Evolutionary conservation across 2,329 filamentous ascomycete genomes (phyloP).

Genomic region (Paraconiothyrium sp.): DNA sequence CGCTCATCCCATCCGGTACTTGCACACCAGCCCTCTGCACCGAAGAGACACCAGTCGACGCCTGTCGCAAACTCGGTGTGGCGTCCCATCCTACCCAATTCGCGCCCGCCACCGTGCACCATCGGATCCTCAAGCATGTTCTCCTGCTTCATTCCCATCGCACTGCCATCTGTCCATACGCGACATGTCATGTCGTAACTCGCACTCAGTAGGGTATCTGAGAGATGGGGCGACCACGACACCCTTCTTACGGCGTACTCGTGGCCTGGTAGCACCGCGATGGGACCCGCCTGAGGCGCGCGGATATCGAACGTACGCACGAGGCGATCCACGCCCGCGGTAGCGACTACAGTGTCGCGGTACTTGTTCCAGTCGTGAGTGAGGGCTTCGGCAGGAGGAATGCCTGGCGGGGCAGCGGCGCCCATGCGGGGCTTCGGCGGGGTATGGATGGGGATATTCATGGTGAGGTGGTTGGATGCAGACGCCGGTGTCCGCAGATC

Average conservation of each 20-base stretch:
- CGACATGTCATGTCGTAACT: conserved; percentile 99
- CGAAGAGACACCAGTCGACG: conserved; percentile 98
- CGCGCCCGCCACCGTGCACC: conserved; percentile 65
- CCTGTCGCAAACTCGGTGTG: conserved; percentile 98
- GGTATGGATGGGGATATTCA: conserved; percentile 84
- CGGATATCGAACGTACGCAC: conserved; percentile 93
- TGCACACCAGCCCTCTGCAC: conserved; percentile 93
- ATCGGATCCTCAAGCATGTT: conserved; percentile 49
- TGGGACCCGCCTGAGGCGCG: conserved; percentile 75
- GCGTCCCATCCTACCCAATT: conserved; percentile 86
- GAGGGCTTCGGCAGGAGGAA: conserved; percentile 81
- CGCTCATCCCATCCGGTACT: conserved; percentile 95
- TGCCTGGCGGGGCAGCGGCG: conserved; percentile 49
- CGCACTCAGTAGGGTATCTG: conserved; percentile 84
- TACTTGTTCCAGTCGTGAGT: conserved; percentile 99
- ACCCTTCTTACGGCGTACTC: conserved; percentile 88
- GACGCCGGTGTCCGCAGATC: conserved; percentile 88
- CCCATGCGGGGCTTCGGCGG: conserved; percentile 63
- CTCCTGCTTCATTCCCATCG: conserved; percentile 49
- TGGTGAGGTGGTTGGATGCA: conserved; percentile 85
- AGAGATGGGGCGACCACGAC: conserved; percentile 93
- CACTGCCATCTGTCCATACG: conserved; percentile 86
- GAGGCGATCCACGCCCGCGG: conserved; percentile 85
- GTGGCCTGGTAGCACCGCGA: conserved; percentile 81
- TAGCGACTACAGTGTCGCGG: conserved; percentile 81